Evolutionary conservation across 192 early-diverging fungal genomes (phyloP), one percentile per base, ranked within the genome.

Genomic region (Mortierella alpina): DNA sequence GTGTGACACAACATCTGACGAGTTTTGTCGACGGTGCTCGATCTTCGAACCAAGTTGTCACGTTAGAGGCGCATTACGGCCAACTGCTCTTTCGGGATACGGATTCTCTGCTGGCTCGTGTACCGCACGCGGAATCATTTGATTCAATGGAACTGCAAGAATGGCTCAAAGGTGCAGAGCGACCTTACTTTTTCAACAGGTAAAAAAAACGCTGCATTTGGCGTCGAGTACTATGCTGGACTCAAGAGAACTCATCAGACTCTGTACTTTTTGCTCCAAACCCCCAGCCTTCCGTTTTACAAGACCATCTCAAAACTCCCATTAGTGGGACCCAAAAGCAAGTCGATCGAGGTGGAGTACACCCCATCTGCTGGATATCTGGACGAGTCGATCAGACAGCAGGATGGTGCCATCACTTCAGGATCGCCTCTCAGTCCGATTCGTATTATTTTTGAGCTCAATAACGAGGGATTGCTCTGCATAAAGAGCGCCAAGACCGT

Each of bases 321-420:
- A 6, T 45, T 80, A 46, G 22, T 54, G 7, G 58, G 52, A 2
- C 47, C 64, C 9, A 80, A 80, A 55, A 55, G 18, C 40, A 71
- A 59, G 22, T 68, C 66, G 2, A 72, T 80, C 13, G 77, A 80
- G 12, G 70, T 63, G 6, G 70, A 80, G 45, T 80, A 80, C 50
- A 65, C 63, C 15, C 74, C 54, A 1, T 66, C 73, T 5, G 67
- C 73, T 2, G 50, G 68, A 11, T 20, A 18, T 0, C 11, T 14
- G 12, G 10, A 12, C 3, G 22, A 61, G 7, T 62, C 45, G 14
- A 9, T 2, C n/a, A 8, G 47, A 4, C 45, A 47, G 5, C 58
- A 42, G 40, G 42, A 12, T 15, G 31, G 31, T 31, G 31, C 47
- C 1, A 22, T 22, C 6, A 22, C 60, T n/a, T 10, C 18, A 52